phyloP scores from a whole-genome alignment of 331 rosid genomes.

The Cydonia oblonga region DNA sequence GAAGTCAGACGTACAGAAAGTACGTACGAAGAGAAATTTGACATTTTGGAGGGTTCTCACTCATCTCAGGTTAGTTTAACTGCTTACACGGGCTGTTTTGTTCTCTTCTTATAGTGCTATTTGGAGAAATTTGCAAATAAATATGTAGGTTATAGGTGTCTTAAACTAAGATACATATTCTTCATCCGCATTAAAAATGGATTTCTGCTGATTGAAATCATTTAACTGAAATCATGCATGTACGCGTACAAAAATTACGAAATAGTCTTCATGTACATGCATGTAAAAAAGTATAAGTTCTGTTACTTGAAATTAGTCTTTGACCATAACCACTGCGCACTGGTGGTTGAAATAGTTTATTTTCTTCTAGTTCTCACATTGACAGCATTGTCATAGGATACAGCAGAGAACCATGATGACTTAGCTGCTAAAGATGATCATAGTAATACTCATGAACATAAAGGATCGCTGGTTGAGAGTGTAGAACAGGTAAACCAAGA shows the following conservation, averaged over 20 bases:
- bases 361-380: slow-evolving; percentile 25
- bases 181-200: background rate
- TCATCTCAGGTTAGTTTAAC: slow-evolving; percentile 36
- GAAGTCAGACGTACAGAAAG: slow-evolving; percentile 28
- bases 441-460: background rate
- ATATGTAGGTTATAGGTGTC: background rate
- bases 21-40: slow-evolving; percentile 30
- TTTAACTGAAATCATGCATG: background rate
- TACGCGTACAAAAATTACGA: background rate
- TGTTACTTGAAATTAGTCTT: background rate
- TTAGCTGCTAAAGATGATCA: slow-evolving; percentile 27
- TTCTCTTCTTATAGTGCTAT: background rate
- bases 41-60: slow-evolving; percentile 27
- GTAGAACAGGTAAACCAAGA: slow-evolving; percentile 23
- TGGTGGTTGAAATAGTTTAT: background rate
- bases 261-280: too few relatives aligned
- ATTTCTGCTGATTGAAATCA: background rate
- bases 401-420: slow-evolving; percentile 15
- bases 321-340: background rate
- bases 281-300: background rate
- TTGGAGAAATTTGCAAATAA: background rate
- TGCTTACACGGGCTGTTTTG: background rate
- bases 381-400: slow-evolving; percentile 40
- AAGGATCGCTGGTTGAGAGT: slow-evolving; percentile 8
- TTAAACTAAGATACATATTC: background rate